Percentiles rank a stretch among this genome's conserved stretches.
Evolutionary conservation across 371 early-diverging fungal genomes (phyloP).

Genomic region (Mucor saturninus): DNA sequence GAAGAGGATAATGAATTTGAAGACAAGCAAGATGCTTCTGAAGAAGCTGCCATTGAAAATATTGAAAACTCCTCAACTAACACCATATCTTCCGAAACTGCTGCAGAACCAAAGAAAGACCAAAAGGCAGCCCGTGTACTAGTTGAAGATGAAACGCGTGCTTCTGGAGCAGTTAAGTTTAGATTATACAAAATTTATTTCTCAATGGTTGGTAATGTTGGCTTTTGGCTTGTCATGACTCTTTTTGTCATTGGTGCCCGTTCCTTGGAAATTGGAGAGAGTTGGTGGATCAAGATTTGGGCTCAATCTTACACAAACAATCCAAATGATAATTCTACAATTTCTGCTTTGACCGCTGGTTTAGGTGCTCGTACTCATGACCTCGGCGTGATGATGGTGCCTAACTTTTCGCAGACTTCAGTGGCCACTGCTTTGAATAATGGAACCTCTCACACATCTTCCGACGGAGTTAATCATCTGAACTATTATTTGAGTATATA

Average conservation of each 20-base stretch:
- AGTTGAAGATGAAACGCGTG: constrained; percentile 44
- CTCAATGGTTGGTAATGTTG: constrained; percentile 63
- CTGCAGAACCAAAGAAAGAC: neutral
- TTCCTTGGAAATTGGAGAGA: constrained; percentile 46
- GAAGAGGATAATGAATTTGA: constrained; percentile 20
- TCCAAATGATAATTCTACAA: constrained; percentile 3
- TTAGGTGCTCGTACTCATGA: constrained; percentile 27
- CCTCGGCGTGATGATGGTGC: constrained; percentile 17
- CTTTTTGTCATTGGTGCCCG: constrained; percentile 52
- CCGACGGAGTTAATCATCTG: constrained; percentile 15
- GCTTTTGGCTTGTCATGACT: constrained; percentile 52
- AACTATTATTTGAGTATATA: constrained; percentile 30
- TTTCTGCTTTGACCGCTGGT: neutral
- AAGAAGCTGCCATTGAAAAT: constrained; percentile 4
- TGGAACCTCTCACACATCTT: constrained; percentile 5
- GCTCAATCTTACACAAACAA: constrained; percentile 26
- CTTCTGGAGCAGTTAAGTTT: constrained; percentile 61
- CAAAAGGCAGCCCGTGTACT: constrained; percentile 39
- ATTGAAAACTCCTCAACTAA: neutral
- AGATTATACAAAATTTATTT: constrained; percentile 67
- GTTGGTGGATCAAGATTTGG: constrained; percentile 37
- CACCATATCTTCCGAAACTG: neutral
- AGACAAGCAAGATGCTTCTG: constrained; percentile 2
- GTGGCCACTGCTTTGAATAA: neutral
- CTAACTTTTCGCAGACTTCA: neutral